Evolutionary conservation across 2,329 filamentous ascomycete genomes (phyloP), one percentile per base, ranked within the genome.

Genomic region (Spiromastix sp.): DNA sequence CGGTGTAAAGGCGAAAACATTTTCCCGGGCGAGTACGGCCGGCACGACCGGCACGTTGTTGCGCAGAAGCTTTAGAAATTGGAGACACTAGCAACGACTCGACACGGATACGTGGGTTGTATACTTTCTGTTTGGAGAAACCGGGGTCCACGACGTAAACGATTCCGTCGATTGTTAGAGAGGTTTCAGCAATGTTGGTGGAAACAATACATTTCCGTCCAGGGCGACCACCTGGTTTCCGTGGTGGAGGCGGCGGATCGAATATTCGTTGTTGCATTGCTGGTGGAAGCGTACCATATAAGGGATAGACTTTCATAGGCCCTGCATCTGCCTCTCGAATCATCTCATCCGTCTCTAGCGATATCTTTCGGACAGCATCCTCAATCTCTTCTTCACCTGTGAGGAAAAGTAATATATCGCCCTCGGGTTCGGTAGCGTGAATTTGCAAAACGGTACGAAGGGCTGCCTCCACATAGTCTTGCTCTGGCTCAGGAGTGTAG

Each of bases 121-220:
- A 98, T 43, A 96, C 91, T 64, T 96, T 98, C 55, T 98, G 91
- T 67, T 98, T 98, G 66, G 86, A 94, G 68, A 98, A 98, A 22
- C 91, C 91, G 2, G 91, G 89, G 53, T 98, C 91, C n/a, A 98
- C 89, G 21, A 98, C 91, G 54, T 95, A 98, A 22, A 98, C 91
- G 44, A 98, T 98, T 56, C 91, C 91, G 55, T 98, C 91, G 42
- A 98, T 98, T 30, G 91, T 98, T 61, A 98, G 75, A 52, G 81
- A 89, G 0, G 91, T 98, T 67, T 98, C 91, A 29, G 91, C 91
- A 60, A 98, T 98, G 61, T 98, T 98, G 46, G 91, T 98, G 7
- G 87, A 85, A 19, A 98, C 74, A 48, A 98, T 93, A 55, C 79
- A 80, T 61, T 98, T 98, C 42, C 91, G 75, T n/a, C 91, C 91